phyloP scores from a whole-genome alignment of 306 rosid species.

The Trifolium dubium region DNA sequence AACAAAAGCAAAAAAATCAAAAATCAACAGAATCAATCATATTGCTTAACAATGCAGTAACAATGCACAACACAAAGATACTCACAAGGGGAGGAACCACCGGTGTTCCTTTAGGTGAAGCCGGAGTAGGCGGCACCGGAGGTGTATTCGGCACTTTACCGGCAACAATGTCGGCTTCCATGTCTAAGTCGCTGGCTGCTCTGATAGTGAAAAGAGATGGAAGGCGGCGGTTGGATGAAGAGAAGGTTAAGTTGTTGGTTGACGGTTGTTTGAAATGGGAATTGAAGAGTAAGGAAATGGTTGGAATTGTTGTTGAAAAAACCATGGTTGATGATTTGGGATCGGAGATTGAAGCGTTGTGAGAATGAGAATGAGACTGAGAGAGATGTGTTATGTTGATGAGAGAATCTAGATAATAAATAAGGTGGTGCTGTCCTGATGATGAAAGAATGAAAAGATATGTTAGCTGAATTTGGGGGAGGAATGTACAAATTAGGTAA shows the following conservation, averaged over 20 bases:
- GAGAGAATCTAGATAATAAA: neutral
- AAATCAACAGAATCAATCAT: no score
- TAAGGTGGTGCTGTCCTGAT: no score
- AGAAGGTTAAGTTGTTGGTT: constrained; percentile 34
- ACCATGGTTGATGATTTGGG: neutral
- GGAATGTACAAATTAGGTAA: no score
- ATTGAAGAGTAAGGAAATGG: neutral
- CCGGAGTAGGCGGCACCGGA: constrained; percentile 76
- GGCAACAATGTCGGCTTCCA: constrained; percentile 85
- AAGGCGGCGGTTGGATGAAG: constrained; percentile 40
- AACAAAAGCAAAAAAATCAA: no score
- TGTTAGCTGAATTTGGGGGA: no score
- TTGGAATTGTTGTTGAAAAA: constrained; percentile 14
- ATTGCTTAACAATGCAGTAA: no score
- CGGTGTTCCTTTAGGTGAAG: constrained; percentile 83
- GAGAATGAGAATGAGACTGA: neutral
- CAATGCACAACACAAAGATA: no score
- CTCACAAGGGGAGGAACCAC: constrained; percentile 66
- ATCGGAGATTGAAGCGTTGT: neutral
- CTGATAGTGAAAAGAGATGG: constrained; percentile 51
- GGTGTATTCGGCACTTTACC: constrained; percentile 85
- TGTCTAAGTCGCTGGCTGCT: constrained; percentile 75
- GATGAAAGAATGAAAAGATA: no score
- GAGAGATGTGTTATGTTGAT: neutral
- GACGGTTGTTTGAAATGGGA: constrained; percentile 40